Percentiles rank a stretch among this genome's conserved stretches.
Evolutionary conservation across 345 rosid species (phyloP).

Genomic region (Bruguiera sexangula): DNA sequence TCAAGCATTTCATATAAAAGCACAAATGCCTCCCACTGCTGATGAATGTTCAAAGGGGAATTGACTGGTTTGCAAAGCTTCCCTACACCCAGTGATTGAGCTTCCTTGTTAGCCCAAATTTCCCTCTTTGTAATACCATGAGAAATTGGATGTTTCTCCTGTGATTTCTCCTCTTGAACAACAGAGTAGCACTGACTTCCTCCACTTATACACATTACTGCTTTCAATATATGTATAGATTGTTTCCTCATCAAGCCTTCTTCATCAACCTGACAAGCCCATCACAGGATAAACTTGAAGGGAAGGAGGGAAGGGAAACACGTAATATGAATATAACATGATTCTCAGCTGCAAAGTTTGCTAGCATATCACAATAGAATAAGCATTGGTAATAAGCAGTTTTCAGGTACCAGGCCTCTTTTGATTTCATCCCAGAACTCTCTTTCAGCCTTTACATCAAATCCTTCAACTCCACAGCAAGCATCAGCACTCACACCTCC

Average conservation of each 20-base stretch:
- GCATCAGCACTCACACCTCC: constrained; percentile 31
- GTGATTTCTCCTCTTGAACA: constrained; percentile 33
- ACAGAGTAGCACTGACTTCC: constrained; percentile 28
- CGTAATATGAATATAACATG: not conserved
- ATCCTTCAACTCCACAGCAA: constrained; percentile 35
- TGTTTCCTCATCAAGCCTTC: constrained; percentile 88
- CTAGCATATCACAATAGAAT: constrained; percentile 15
- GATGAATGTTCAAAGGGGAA: constrained; percentile 43
- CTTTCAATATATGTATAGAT: constrained; percentile 75
- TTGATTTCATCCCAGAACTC: constrained; percentile 87
- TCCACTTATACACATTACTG: constrained; percentile 37
- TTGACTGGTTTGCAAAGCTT: constrained; percentile 44
- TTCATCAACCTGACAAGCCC: constrained; percentile 57
- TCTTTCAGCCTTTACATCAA: constrained; percentile 59
- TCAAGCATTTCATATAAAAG: constrained; percentile 91
- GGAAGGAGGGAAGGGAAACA: not conserved
- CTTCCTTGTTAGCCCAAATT: constrained; percentile 85
- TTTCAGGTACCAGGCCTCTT: constrained; percentile 73
- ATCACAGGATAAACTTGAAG: constrained; percentile 3
- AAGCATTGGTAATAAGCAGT: constrained; percentile 14
- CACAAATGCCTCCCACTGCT: constrained; percentile 86
- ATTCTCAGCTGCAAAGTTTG: constrained; percentile 10
- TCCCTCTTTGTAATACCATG: constrained; percentile 68
- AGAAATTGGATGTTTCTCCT: constrained; percentile 39
- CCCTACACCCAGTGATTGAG: constrained; percentile 81